Conservation (phyloP, 164 flowering plant species). For the Litsea cubeba region DNA sequence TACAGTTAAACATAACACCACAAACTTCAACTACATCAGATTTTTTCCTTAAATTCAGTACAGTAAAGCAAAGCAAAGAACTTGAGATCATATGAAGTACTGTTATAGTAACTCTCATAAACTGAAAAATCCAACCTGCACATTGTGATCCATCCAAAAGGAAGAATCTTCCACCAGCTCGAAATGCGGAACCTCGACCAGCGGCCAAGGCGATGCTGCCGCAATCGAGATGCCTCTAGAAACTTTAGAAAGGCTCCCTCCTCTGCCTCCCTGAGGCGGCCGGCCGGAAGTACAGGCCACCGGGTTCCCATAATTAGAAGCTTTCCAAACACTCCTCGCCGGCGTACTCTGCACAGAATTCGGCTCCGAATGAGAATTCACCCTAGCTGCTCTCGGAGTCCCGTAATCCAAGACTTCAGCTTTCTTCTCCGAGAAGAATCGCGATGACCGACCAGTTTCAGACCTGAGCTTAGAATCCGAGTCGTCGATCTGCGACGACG, state of each 20-base stretch:
- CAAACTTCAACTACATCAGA: neutral
- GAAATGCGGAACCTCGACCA: slow-evolving; percentile 43
- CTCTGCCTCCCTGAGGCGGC: slow-evolving; percentile 29
- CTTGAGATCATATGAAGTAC: neutral
- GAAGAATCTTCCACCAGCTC: slow-evolving; percentile 64
- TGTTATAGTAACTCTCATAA: no score
- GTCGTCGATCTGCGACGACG: slow-evolving; percentile 34
- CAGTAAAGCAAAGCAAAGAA: neutral
- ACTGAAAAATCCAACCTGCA: slow-evolving; percentile 49
- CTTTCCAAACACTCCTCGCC: slow-evolving; percentile 29
- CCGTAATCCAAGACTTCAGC: slow-evolving; percentile 10
- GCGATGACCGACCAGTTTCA: slow-evolving; percentile 7
- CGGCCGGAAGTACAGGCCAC: slow-evolving; percentile 21
- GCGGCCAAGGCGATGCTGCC: slow-evolving; percentile 13
- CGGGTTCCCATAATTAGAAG: slow-evolving; percentile 23
- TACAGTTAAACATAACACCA: neutral
- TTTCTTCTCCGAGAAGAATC: slow-evolving; percentile 13
- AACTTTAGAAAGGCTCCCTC: slow-evolving; percentile 30
- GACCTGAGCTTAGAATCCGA: slow-evolving; percentile 21
- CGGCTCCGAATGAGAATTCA: slow-evolving; percentile 42
- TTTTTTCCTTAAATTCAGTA: neutral
- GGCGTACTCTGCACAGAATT: slow-evolving; percentile 59
- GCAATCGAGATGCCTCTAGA: slow-evolving; percentile 29
- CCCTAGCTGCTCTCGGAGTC: slow-evolving; percentile 33
- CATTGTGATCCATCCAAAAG: slow-evolving; percentile 84